Percentiles rank a stretch among this genome's conserved stretches.
Conservation (phyloP, 2,329 filamentous ascomycete genomes). For the Chrysoporthe puriensis region DNA sequence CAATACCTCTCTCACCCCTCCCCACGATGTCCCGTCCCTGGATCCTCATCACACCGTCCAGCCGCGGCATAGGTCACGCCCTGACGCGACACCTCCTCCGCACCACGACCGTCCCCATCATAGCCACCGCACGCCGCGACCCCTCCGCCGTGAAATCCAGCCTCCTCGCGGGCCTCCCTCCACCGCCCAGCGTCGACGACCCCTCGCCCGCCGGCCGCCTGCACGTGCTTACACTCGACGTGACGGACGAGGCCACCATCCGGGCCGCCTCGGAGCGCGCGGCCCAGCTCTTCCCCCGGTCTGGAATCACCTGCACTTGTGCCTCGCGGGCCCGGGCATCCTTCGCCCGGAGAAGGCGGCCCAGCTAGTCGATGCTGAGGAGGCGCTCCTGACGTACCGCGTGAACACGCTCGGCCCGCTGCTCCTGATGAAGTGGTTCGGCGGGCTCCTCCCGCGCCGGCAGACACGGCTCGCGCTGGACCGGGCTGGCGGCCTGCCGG, state of each 20-base stretch:
- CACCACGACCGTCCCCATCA: conserved; percentile 51
- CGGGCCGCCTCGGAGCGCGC: conserved; percentile 57
- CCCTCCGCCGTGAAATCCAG: conserved; percentile 40
- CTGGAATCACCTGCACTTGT: conserved; percentile 66
- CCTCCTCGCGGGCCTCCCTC: conserved; percentile 38
- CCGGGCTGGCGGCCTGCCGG: conserved; percentile 42
- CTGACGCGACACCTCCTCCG: conserved; percentile 53
- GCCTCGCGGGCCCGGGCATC: conserved; percentile 71
- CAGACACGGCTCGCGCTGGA: conserved; percentile 37
- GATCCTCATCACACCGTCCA: conserved; percentile 53
- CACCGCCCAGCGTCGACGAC: conserved; percentile 30
- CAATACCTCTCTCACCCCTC: no score
- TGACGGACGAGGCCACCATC: conserved; percentile 66
- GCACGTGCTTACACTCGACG: conserved; percentile 47
- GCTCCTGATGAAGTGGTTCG: conserved; percentile 77
- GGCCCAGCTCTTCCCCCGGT: conserved; percentile 52
- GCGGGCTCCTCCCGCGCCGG: conserved; percentile 67
- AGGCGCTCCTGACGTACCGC: conserved; percentile 69
- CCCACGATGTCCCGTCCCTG: conserved; percentile 52
- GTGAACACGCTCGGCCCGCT: conserved; percentile 77
- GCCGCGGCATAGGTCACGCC: conserved; percentile 52
- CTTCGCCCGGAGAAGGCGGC: conserved; percentile 75
- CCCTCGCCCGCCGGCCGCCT: conserved; percentile 37
- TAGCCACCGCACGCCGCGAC: conserved; percentile 48
- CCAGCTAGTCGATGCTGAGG: conserved; percentile 61